These are phyloP conservation scores for Adansonia madagascariensis DNA, from an alignment of 441 rosid species.

Conservation along the genomic window DNA sequence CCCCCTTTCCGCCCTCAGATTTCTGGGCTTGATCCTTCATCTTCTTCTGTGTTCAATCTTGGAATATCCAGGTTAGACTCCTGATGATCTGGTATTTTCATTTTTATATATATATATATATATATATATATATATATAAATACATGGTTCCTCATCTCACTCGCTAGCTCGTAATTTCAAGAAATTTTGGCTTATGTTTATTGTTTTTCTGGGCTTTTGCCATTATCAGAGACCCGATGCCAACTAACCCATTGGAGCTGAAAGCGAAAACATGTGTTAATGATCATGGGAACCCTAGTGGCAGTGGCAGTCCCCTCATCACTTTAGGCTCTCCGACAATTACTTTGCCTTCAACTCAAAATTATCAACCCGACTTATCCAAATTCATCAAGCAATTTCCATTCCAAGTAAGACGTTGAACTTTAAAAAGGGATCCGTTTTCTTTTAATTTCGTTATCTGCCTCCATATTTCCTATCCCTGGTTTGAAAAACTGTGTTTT, in stretches of 20 bases:
- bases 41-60: constrained; percentile 25
- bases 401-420: constrained; percentile 34
- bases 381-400: constrained; percentile 19
- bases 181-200: neutral
- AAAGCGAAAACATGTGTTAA: constrained; percentile 16
- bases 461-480: neutral
- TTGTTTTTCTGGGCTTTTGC: neutral
- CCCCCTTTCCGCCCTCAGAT: constrained; percentile 27
- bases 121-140: neutral
- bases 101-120: neutral
- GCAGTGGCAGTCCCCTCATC: constrained; percentile 19
- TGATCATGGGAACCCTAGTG: constrained; percentile 25
- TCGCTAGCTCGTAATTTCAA: neutral
- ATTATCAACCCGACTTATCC: constrained; percentile 32
- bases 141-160: neutral
- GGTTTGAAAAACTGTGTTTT: neutral
- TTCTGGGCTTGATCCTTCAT: constrained; percentile 27
- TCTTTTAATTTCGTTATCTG: neutral
- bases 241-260: constrained; percentile 18
- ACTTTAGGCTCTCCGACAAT: constrained; percentile 25
- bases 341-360: constrained; percentile 15
- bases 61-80: constrained; percentile 35
- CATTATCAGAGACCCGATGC: constrained; percentile 29
- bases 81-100: neutral
- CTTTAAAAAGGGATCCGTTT: constrained; percentile 1